Percentiles rank a stretch among this genome's conserved stretches.
Conservation (phyloP, 495 filamentous ascomycete genomes). For the Penicillium daleae region DNA sequence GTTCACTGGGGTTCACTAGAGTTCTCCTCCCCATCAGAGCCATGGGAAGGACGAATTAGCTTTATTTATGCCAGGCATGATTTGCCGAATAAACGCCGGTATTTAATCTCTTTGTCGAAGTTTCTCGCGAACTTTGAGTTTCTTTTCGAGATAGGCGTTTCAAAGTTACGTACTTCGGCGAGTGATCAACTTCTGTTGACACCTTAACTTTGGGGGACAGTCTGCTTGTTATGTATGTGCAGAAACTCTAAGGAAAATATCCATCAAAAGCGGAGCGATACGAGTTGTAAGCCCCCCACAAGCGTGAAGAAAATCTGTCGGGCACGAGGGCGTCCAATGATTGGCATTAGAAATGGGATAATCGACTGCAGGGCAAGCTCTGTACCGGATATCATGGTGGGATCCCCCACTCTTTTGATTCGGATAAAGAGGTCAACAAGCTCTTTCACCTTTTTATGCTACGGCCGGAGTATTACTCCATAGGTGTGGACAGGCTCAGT, state of each 20-base stretch:
- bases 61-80: slow-evolving; percentile 1
- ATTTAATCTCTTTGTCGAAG: background rate
- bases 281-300: background rate
- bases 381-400: background rate
- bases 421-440: background rate
- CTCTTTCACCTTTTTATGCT: background rate
- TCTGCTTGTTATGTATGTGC: background rate
- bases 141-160: background rate
- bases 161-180: background rate
- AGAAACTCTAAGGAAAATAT: background rate
- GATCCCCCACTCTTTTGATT: background rate
- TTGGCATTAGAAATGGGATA: background rate
- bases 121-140: background rate
- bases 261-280: background rate
- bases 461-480: background rate
- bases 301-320: background rate
- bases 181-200: background rate
- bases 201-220: background rate
- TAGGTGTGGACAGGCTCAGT: background rate
- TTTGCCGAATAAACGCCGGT: background rate
- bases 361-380: background rate
- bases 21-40: background rate
- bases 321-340: background rate
- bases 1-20: background rate
- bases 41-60: background rate